Conservation (phyloP, 2,329 filamentous ascomycete genomes). For the Xylariaceae sp. region DNA sequence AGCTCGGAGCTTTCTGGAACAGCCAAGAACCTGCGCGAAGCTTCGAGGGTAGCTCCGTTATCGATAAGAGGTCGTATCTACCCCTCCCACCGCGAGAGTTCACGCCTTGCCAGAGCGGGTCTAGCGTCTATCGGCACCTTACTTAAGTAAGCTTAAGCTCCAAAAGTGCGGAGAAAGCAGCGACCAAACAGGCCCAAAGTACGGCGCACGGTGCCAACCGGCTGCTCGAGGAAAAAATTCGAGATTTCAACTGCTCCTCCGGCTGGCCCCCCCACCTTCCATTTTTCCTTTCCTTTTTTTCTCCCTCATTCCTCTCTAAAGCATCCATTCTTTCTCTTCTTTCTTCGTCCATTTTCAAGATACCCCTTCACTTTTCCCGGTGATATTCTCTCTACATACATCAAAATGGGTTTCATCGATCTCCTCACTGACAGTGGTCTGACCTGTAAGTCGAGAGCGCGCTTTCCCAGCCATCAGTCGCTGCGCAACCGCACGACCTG, state of each 20-base stretch:
- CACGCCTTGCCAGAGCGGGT: neutral
- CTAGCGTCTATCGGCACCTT: neutral
- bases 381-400: conserved; percentile 19
- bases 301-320: conserved; percentile 21
- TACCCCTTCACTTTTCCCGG: conserved; percentile 26
- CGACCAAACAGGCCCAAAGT: neutral
- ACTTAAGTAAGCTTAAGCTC: neutral
- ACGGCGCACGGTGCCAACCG: conserved; percentile 5
- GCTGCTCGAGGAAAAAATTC: conserved; percentile 25
- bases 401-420: conserved; percentile 57
- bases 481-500: conserved; percentile 1
- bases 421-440: conserved; percentile 52
- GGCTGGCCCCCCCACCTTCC: conserved; percentile 28
- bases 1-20: conserved; percentile 31
- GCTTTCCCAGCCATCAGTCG: conserved; percentile 5
- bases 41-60: conserved; percentile 5
- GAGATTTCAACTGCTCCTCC: conserved; percentile 25
- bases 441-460: conserved; percentile 38
- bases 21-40: conserved; percentile 17
- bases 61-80: conserved; percentile 20
- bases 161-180: neutral
- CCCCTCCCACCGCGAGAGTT: neutral
- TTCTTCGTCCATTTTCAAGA: conserved; percentile 25
- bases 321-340: conserved; percentile 22
- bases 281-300: conserved; percentile 23